These are phyloP conservation scores for Capsicum chinense DNA, from an alignment of 257 asterid genomes.

Conservation along the genomic window DNA sequence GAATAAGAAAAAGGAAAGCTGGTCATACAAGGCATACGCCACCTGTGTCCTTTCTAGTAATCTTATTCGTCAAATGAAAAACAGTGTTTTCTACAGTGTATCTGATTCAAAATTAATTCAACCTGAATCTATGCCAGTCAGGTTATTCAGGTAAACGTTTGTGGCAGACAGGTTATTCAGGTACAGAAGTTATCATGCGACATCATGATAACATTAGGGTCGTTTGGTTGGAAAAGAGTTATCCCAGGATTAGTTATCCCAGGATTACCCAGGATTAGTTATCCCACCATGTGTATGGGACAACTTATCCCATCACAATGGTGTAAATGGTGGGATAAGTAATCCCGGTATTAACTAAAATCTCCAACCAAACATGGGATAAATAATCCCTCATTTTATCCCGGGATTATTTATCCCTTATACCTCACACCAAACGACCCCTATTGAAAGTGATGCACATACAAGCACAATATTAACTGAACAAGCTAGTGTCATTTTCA, in stretches of 20 bases:
- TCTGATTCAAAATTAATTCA: not conserved
- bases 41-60: not conserved
- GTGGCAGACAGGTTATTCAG: not conserved
- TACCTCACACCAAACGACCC: too few relatives aligned
- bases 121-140: not conserved
- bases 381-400: too few relatives aligned
- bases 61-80: constrained; percentile 13
- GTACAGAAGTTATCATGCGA: not conserved
- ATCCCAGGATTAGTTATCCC: too few relatives aligned
- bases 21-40: not conserved
- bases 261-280: too few relatives aligned
- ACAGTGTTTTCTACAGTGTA: not conserved
- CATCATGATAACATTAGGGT: not conserved
- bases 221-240: too few relatives aligned
- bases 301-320: too few relatives aligned
- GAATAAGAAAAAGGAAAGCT: not conserved
- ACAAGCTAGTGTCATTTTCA: not conserved
- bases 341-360: too few relatives aligned
- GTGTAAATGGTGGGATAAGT: too few relatives aligned
- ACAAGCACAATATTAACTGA: not conserved
- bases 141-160: not conserved
- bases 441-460: not conserved
- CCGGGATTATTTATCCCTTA: too few relatives aligned
- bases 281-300: too few relatives aligned
- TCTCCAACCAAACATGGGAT: too few relatives aligned